phyloP scores from a whole-genome alignment of 495 filamentous ascomycete genomes.

The Talaromyces nanjingensis region DNA sequence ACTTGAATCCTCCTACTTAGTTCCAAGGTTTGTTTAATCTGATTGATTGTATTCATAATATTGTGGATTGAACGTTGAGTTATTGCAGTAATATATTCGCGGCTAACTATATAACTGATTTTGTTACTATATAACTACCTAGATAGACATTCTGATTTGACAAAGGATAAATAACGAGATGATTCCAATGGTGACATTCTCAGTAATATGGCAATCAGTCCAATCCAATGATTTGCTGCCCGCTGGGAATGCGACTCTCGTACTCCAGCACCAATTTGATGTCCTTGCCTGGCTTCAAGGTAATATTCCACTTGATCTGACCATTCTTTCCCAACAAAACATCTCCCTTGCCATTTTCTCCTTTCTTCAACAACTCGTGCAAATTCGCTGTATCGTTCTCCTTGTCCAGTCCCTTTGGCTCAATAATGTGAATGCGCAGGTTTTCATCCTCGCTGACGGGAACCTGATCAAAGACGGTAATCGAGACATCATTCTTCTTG shows the following conservation, averaged over 20 bases:
- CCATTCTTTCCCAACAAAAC: conserved; percentile 47
- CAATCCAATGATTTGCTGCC: conserved; percentile 34
- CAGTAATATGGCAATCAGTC: not conserved
- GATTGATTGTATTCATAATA: too few species aligned
- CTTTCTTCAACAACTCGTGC: conserved; percentile 9
- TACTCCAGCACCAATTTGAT: conserved; percentile 57
- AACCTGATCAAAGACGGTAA: conserved; percentile 59
- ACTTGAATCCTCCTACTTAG: too few species aligned
- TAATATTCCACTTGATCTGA: conserved; percentile 54
- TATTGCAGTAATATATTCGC: too few species aligned
- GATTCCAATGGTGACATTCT: not conserved
- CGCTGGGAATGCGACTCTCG: conserved; percentile 47
- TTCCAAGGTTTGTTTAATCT: too few species aligned
- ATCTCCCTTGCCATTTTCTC: conserved; percentile 14
- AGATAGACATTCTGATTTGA: not conserved
- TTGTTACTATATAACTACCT: not conserved
- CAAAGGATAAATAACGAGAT: not conserved
- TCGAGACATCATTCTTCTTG: conserved; percentile 38
- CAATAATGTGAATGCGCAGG: conserved; percentile 44
- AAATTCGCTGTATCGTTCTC: conserved; percentile 32
- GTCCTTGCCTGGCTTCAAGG: conserved; percentile 48
- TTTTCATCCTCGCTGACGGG: conserved; percentile 61
- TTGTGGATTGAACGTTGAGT: too few species aligned
- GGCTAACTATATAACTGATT: too few species aligned
- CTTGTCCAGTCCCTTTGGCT: conserved; percentile 43